These are phyloP conservation scores for Lentinula aciculospora DNA, from an alignment of 768 basidiomycete genomes.

Conservation along the genomic window DNA sequence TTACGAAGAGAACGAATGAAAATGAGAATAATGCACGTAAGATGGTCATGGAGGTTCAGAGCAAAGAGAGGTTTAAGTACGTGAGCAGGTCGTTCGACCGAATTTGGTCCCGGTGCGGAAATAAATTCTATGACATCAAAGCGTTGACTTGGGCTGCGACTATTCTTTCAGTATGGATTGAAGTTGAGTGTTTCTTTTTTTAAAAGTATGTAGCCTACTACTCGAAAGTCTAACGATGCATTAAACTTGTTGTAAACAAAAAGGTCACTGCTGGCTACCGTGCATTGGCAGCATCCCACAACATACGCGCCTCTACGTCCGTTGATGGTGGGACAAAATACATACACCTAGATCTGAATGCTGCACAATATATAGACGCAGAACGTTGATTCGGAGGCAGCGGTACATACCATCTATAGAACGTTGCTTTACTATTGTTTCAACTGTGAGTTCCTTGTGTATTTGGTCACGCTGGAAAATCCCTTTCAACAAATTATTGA, in stretches of 20 bases:
- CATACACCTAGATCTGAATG: constrained; percentile 73
- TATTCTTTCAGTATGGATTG: too few relatives aligned
- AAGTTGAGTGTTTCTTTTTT: too few relatives aligned
- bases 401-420: constrained; percentile 43
- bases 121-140: neutral
- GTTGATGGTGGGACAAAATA: constrained; percentile 67
- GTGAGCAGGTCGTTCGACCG: too few relatives aligned
- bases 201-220: too few relatives aligned
- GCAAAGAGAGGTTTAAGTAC: neutral
- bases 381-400: constrained; percentile 7
- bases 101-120: neutral
- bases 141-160: too few relatives aligned
- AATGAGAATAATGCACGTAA: neutral
- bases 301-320: constrained; percentile 49
- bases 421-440: constrained; percentile 44
- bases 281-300: constrained; percentile 41
- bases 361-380: constrained; percentile 29
- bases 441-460: constrained; percentile 49
- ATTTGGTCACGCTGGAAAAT: constrained; percentile 43
- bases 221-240: too few relatives aligned
- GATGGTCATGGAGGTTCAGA: neutral
- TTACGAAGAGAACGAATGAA: neutral
- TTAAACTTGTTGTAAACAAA: neutral
- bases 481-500: neutral
- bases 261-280: neutral